phyloP scores from a whole-genome alignment of 2,329 filamentous ascomycete genomes.

The Diaporthe sp. region DNA sequence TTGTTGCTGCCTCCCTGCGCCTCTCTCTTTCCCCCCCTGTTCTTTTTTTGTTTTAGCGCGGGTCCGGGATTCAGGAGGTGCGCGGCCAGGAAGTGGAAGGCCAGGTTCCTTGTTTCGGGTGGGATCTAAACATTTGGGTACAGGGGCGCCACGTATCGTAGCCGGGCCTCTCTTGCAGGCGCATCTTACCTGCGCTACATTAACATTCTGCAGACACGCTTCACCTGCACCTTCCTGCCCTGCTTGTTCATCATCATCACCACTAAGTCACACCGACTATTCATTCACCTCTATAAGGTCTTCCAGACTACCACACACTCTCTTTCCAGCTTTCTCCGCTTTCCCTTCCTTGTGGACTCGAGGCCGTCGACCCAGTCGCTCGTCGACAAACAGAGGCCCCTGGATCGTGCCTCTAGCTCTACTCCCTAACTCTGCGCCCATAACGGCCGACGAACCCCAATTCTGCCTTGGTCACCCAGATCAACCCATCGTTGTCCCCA shows the following conservation, averaged over 20 bases:
- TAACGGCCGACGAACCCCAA: background rate
- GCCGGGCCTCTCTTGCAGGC: background rate
- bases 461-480: background rate
- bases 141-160: conserved; percentile 27
- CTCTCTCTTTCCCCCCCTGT: background rate
- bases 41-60: conserved; percentile 19
- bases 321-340: background rate
- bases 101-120: conserved; percentile 19
- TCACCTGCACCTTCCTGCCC: conserved; percentile 18
- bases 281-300: conserved; percentile 26
- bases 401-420: conserved; percentile 24
- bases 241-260: conserved; percentile 8
- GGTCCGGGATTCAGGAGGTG: conserved; percentile 18
- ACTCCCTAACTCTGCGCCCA: conserved; percentile 1
- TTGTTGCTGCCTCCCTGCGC: background rate
- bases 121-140: conserved; percentile 26
- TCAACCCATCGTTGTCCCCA: background rate
- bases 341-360: conserved; percentile 8
- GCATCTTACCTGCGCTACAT: background rate
- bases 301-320: conserved; percentile 30
- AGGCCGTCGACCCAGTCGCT: conserved; percentile 29
- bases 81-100: background rate
- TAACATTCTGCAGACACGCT: conserved; percentile 4
- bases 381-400: conserved; percentile 32
- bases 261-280: conserved; percentile 26